These are phyloP conservation scores for Usnea hakonensis DNA, from an alignment of 495 filamentous ascomycete species.

Conservation along the genomic window DNA sequence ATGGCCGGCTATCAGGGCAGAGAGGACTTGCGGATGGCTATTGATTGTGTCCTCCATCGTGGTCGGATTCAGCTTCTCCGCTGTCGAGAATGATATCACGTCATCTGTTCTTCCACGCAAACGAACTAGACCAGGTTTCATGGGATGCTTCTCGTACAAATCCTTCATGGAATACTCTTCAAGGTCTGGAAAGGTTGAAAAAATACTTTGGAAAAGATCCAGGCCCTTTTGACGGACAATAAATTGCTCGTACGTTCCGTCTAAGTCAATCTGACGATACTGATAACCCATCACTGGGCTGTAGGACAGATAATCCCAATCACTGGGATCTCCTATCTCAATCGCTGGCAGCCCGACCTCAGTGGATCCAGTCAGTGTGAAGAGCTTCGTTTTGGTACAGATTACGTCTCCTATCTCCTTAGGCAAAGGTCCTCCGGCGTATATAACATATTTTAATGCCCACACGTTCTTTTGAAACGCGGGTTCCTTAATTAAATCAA, in stretches of 20 bases:
- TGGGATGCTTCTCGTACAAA: constrained; percentile 45
- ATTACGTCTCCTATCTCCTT: constrained; percentile 13
- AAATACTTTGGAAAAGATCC: constrained; percentile 1
- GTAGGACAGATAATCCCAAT: constrained; percentile 19
- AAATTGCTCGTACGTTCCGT: constrained; percentile 2
- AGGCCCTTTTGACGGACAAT: background rate
- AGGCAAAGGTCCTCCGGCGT: constrained; percentile 17
- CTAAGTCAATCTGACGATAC: constrained; percentile 7
- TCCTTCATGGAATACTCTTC: constrained; percentile 49
- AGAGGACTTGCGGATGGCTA: constrained; percentile 31
- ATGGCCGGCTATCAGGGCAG: no score
- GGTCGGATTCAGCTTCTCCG: constrained; percentile 54
- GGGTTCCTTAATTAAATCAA: background rate
- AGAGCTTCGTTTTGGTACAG: constrained; percentile 11
- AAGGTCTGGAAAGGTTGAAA: constrained; percentile 38
- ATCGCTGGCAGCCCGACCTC: constrained; percentile 11
- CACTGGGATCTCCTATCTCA: constrained; percentile 5
- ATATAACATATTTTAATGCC: constrained; percentile 7
- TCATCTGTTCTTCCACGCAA: constrained; percentile 49
- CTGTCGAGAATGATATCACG: constrained; percentile 53
- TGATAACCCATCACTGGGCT: constrained; percentile 11
- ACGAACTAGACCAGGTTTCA: constrained; percentile 38
- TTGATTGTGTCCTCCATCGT: constrained; percentile 41
- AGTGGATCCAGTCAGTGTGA: constrained; percentile 11
- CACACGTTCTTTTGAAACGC: constrained; percentile 3